These are phyloP conservation scores for Suillus brevipes DNA, from an alignment of 768 basidiomycete genomes.

Conservation along the genomic window DNA sequence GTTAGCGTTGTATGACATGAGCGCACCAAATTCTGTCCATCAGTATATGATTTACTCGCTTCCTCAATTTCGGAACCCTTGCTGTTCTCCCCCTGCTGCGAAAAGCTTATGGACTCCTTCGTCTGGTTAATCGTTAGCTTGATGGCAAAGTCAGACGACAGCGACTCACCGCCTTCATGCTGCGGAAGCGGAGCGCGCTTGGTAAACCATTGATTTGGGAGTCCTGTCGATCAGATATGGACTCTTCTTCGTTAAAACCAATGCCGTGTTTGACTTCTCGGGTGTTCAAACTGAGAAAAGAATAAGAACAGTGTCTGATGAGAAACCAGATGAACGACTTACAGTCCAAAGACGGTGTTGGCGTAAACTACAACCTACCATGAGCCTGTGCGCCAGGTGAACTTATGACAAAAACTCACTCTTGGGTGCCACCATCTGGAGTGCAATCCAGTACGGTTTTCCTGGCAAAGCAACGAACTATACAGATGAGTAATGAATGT, in stretches of 20 bases:
- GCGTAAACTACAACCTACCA: slow-evolving; percentile 23
- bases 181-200: slow-evolving; percentile 15
- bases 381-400: background rate
- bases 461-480: slow-evolving; percentile 28
- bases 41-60: slow-evolving; percentile 17
- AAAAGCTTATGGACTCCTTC: slow-evolving; percentile 17
- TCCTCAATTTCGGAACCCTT: slow-evolving; percentile 14
- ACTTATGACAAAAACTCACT: slow-evolving; percentile 12
- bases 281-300: slow-evolving; percentile 24
- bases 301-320: background rate
- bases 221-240: slow-evolving; percentile 10
- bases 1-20: background rate
- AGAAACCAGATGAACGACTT: slow-evolving; percentile 3
- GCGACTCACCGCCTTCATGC: slow-evolving; percentile 20
- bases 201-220: slow-evolving; percentile 5
- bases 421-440: slow-evolving; percentile 30
- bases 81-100: slow-evolving; percentile 8
- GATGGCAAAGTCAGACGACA: too few species aligned
- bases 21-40: slow-evolving; percentile 8
- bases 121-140: slow-evolving; percentile 12
- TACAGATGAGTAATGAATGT: background rate
- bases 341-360: slow-evolving; percentile 30
- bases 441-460: slow-evolving; percentile 24
- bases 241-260: slow-evolving; percentile 29
- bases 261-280: slow-evolving; percentile 20